phyloP scores from a whole-genome alignment of 768 basidiomycete species.

The Hirschioporus abietinus region DNA sequence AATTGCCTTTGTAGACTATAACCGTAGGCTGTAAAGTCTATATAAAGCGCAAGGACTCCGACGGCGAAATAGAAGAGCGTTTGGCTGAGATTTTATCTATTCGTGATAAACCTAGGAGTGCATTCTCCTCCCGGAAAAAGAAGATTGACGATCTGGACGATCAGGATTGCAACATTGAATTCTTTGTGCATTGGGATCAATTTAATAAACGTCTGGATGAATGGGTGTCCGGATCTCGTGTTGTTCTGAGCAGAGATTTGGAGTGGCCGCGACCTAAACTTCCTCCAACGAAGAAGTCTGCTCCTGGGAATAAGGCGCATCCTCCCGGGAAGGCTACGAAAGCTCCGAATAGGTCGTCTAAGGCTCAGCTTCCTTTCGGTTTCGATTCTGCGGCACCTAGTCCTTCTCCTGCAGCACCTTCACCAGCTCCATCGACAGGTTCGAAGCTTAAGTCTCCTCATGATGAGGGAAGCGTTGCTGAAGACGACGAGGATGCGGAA shows the following conservation, averaged over 20 bases:
- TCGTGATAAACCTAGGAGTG: slow-evolving; percentile 73
- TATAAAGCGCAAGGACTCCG: slow-evolving; percentile 72
- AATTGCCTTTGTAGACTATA: slow-evolving; percentile 51
- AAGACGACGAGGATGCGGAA: slow-evolving; percentile 54
- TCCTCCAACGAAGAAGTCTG: slow-evolving; percentile 40
- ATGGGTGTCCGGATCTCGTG: slow-evolving; percentile 87
- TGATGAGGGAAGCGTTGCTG: slow-evolving; percentile 60
- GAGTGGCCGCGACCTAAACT: slow-evolving; percentile 94
- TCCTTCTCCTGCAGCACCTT: slow-evolving; percentile 42
- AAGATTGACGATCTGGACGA: slow-evolving; percentile 40
- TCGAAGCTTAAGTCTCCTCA: slow-evolving; percentile 66
- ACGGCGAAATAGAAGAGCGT: slow-evolving; percentile 79
- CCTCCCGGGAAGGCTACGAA: slow-evolving; percentile 58
- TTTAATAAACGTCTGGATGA: slow-evolving; percentile 99
- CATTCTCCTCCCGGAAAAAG: slow-evolving; percentile 45
- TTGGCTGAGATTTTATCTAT: slow-evolving; percentile 95
- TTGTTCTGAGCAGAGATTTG: slow-evolving; percentile 79
- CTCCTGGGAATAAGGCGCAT: slow-evolving; percentile 51
- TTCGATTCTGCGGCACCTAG: slow-evolving; percentile 44
- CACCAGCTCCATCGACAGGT: slow-evolving; percentile 44
- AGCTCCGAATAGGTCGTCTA: slow-evolving; percentile 13
- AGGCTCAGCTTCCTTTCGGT: slow-evolving; percentile 5
- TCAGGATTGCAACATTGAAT: slow-evolving; percentile 69
- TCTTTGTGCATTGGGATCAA: slow-evolving; percentile 97
- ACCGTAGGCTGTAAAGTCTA: slow-evolving; percentile 94